Percentiles rank a stretch among this genome's conserved stretches.
phyloP scores from a whole-genome alignment of 495 filamentous ascomycete species.

The Clavariopsis aquatica region DNA sequence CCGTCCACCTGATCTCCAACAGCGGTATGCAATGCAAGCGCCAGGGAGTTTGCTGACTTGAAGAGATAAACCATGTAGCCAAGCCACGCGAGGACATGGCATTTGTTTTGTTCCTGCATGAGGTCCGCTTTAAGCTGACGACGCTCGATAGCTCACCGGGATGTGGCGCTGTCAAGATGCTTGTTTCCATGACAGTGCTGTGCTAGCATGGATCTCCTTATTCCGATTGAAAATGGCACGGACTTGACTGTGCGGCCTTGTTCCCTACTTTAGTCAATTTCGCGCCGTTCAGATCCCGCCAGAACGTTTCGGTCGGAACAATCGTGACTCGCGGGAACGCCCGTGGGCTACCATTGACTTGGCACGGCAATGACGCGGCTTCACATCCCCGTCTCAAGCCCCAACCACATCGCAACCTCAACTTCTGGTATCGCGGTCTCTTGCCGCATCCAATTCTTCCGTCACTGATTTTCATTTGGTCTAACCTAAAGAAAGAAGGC shows the following conservation, averaged over 20 bases:
- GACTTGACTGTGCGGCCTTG: neutral
- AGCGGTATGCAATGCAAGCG: neutral
- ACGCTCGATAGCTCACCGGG: constrained; percentile 1
- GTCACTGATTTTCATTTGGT: too few relatives aligned
- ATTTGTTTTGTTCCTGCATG: constrained; percentile 7
- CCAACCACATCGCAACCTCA: too few relatives aligned
- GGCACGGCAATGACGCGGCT: neutral
- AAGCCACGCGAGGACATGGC: neutral
- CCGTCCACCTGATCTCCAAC: neutral
- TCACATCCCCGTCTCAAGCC: constrained; percentile 6
- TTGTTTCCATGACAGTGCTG: neutral
- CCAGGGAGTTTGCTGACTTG: neutral
- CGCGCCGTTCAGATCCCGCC: neutral
- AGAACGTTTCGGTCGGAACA: neutral
- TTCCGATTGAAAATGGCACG: neutral
- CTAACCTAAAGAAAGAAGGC: too few relatives aligned
- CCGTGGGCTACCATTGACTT: neutral
- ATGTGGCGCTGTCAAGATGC: constrained; percentile 4
- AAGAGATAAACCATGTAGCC: neutral
- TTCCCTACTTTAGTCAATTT: neutral
- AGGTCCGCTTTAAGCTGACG: constrained; percentile 1
- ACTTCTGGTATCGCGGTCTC: too few relatives aligned
- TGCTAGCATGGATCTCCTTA: neutral
- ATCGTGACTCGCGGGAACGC: constrained; percentile 3
- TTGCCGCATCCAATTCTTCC: too few relatives aligned